Base-by-base conservation (phyloP, 208 protist genomes). In the Acanthamoeba culbertsoni region DNA sequence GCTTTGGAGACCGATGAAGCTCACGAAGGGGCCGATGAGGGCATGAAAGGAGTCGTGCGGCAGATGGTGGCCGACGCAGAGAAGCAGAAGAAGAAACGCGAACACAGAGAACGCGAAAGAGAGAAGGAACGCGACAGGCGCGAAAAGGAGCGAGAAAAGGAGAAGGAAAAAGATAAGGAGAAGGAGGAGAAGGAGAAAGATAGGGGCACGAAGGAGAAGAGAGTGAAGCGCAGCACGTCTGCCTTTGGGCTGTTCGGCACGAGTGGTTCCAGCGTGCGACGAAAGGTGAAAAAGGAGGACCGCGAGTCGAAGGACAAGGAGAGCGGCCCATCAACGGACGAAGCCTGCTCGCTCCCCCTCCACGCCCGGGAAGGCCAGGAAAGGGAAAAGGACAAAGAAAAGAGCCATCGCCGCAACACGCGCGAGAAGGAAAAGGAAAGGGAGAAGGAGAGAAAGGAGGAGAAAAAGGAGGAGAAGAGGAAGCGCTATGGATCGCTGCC, bases 51-150 rank as follows among this genome's bases (percentile, higher is more conserved):
- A 10, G 43, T 2, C 71, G 23, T 77, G 68, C 63, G 40, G 3
- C 65, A 77, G 65, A 43, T 77, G 65, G 37, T 77, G 65, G 42
- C 43, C 42, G 71, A 82, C n/a, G 71, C 71, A 12, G 71, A 82
- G 42, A 82, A 82, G 71, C 37, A 43, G 1, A 46, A 53, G 71
- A 82, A 82, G 71, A 82, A 82, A 31, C 71, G 71, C 42, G 71
- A 82, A 4, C 42, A 82, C 35, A 8, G 68, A 2, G 46, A 84
- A 26, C 45, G 53, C 33, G 79, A 89, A 43, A 4, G 45, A 0
- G 51, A 65, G 51, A 46, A 62, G 48, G 26, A 42, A 37, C 23
- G 65, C 23, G 35, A 37, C 18, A 75, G 35, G 65, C 2, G 42
- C 6, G 26, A 86, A 33, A 26, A 89, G 48, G n/a, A 42, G 35